Evolutionary conservation across 768 basidiomycete genomes (phyloP), one percentile per base, ranked within the genome.

Genomic region (Lepiota venenata): DNA sequence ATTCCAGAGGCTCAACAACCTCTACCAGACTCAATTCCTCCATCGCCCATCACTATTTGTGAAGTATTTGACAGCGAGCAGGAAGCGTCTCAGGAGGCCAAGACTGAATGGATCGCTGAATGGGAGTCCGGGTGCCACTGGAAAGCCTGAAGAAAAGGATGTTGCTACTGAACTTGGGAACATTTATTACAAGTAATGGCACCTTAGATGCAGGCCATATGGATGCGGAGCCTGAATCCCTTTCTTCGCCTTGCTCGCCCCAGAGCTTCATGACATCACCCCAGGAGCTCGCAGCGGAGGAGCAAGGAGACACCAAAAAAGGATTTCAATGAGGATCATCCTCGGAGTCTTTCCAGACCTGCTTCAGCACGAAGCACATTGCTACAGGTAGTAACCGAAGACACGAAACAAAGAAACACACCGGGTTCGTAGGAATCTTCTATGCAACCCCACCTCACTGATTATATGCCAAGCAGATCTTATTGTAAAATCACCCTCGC

Each of bases 1-100:
- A 62, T 67, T 29, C 67, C 67, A 2, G 69, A 69, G 57, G 65
- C 69, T 1, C 55, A 50, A 35, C 52, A 61, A 16, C 67, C 67
- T 29, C 63, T 71, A 27, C 70, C 71, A 18, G 66, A 68, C 2
- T 69, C 70, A 18, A 57, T 60, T 21, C 61, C 62, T 16, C 37
- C 56, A 35, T 52, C 52, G 21, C 38, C 56, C 18, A 22, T 20
- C n/a, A 20, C 29, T 18, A 9, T 16, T 21, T 14, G 35, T n/a
- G 52, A 47, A 21, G 6, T 39, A 5, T 27, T 54, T 21, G 35
- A 32, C 12, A 3, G 25, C 25, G 25, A 25, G 25, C 25, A 54
- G 14, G 38, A 54, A 21, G 27, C 21, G 5, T 4, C 18, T 21
- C 22, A 47, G 14, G n/a, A 2, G 9, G 18, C 15, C 37, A 18